Evolutionary conservation across 2,329 filamentous ascomycete genomes (phyloP), one percentile per base, ranked within the genome.

Genomic region (Monosporascus sp.): DNA sequence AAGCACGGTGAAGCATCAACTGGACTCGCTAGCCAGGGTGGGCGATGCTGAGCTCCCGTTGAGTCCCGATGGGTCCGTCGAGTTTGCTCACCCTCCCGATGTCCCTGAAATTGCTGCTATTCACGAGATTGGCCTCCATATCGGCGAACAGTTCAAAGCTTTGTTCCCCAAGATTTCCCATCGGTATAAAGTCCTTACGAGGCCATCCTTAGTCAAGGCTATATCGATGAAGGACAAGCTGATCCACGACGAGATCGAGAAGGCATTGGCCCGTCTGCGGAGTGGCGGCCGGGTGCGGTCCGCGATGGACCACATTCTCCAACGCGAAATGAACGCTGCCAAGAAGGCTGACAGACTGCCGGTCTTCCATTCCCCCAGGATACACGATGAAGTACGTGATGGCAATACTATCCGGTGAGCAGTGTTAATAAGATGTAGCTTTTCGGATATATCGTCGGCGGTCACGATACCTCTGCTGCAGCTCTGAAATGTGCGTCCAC

Each of bases 221-320:
- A 49, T 60, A 26, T 46, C 54, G 17, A 51, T 47, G 4, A 64
- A 63, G 37, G 58, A 63, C 20, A 41, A 50, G 15, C 52, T 66
- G 2, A 50, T 65, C 4, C 37, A 43, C 11, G 43, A 53, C 5
- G 60, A 66, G 52, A 60, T 65, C 17, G 52, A 61, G 3, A 61
- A 58, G 50, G 54, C 60, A 2, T 44, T 62, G 4, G 40, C 31
- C 14, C 55, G 61, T 14, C 53, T 63, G 4, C 52, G 54, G 6
- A 56, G 47, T n/a, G 61, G 59, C 31, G 44, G 49, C 22, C 54
- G 54, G 4, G 56, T 52, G 24, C 48, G 51, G 7, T 64, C 61
- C 17, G 63, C 63, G 1, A 55, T 66, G 44, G 70, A 72, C 40
- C 63, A 71, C 40, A 61, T 73, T 5, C 51, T 73, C 2, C 60